These are phyloP conservation scores for Neofusicoccum sp. DNA, from an alignment of 2,329 filamentous ascomycete species.

Conservation along the genomic window DNA sequence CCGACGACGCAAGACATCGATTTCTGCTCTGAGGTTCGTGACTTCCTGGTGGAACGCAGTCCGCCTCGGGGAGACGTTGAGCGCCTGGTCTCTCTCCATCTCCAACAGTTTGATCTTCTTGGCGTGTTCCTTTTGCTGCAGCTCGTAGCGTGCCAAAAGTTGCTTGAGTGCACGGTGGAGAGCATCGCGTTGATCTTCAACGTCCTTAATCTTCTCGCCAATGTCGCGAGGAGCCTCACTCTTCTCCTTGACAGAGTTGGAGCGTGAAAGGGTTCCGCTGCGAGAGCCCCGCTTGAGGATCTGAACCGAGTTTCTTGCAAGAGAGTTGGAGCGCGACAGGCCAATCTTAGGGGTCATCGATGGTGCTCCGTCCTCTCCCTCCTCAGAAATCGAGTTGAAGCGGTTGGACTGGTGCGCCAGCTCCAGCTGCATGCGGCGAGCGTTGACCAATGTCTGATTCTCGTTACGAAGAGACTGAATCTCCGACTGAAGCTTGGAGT, in stretches of 20 bases:
- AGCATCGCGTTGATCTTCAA: conserved; percentile 90
- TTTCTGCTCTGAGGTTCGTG: conserved; percentile 73
- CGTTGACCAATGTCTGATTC: conserved; percentile 57
- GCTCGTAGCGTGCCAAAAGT: conserved; percentile 79
- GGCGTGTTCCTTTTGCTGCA: conserved; percentile 77
- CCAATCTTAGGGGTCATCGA: conserved; percentile 43
- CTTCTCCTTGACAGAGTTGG: conserved; percentile 41
- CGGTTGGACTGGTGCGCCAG: conserved; percentile 44
- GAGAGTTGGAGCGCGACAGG: conserved; percentile 65
- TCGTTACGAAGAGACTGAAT: conserved; percentile 58
- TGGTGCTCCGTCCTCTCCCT: conserved; percentile 42
- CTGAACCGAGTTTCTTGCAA: conserved; percentile 55
- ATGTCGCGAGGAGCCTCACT: conserved; percentile 53
- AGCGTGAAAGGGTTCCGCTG: conserved; percentile 46
- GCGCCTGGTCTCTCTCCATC: conserved; percentile 71
- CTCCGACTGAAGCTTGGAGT: conserved; percentile 70
- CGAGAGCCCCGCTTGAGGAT: conserved; percentile 34
- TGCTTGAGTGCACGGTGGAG: conserved; percentile 83
- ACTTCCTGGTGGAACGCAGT: conserved; percentile 85
- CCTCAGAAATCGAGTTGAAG: conserved; percentile 63
- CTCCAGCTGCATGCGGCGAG: conserved; percentile 49
- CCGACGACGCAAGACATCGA: conserved; percentile 77
- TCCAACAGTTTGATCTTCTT: conserved; percentile 78
- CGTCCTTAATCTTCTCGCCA: conserved; percentile 81
- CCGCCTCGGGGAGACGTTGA: conserved; percentile 67